Conservation (phyloP, 176 grass and related monocot species). For the Juncus inflexus region DNA sequence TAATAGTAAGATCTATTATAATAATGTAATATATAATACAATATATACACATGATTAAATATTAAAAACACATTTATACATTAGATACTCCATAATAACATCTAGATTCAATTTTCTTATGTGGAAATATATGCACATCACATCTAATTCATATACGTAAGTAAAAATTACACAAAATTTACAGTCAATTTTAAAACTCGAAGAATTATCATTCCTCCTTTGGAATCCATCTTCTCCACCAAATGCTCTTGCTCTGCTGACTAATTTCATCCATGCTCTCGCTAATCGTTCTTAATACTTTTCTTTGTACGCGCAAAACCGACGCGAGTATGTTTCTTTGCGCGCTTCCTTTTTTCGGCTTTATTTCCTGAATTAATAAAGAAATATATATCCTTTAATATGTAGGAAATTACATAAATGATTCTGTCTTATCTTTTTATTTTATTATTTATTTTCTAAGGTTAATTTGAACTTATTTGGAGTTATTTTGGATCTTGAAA, state of each 20-base stretch:
- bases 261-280: constrained; percentile 81
- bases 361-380: constrained; percentile 54
- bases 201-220: constrained; percentile 54
- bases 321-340: constrained; percentile 74
- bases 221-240: constrained; percentile 99
- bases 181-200: constrained; percentile 10
- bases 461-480: background rate
- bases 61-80: too few species aligned
- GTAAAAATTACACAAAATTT: constrained; percentile 32
- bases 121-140: constrained; percentile 20
- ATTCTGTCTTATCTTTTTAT: too few species aligned
- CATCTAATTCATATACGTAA: constrained; percentile 11
- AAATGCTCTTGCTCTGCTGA: constrained; percentile 72
- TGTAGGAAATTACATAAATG: background rate
- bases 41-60: too few species aligned
- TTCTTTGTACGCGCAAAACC: constrained; percentile 64
- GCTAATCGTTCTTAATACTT: constrained; percentile 63
- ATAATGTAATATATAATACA: too few species aligned
- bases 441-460: background rate
- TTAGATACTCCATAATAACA: background rate
- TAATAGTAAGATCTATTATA: too few species aligned
- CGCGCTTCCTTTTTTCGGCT: constrained; percentile 57
- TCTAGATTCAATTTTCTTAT: background rate
- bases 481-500: too few species aligned
- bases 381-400: background rate